Conservation (phyloP, 139 green algal genomes). For the Tetradesmus lagerheimii region DNA sequence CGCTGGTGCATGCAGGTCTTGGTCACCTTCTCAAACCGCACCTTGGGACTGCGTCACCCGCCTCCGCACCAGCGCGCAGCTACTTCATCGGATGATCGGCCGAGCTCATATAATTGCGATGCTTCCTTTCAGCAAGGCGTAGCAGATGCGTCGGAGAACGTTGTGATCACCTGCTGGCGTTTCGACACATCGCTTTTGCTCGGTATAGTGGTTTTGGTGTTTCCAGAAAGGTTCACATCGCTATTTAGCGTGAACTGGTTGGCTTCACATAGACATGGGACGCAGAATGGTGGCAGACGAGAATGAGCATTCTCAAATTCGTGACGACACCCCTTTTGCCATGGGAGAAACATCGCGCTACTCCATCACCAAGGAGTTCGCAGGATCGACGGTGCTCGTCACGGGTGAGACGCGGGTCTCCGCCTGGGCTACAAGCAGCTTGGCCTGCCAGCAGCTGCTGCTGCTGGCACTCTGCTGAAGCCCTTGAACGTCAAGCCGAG, state of each 20-base stretch:
- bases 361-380: constrained; percentile 13
- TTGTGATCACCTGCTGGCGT: background rate
- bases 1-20: background rate
- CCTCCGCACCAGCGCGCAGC: background rate
- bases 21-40: background rate
- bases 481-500: background rate
- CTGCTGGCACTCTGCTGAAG: background rate
- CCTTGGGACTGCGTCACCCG: background rate
- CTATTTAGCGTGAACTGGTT: background rate
- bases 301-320: background rate
- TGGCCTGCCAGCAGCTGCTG: background rate
- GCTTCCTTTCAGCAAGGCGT: background rate
- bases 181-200: background rate
- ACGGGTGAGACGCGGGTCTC: background rate
- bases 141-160: background rate
- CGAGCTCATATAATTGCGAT: background rate
- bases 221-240: too few species aligned
- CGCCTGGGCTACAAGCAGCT: background rate
- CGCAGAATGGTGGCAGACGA: background rate
- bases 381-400: constrained; percentile 23
- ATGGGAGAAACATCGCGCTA: background rate
- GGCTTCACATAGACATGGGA: background rate
- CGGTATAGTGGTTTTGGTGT: background rate
- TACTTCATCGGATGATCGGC: background rate
- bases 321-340: background rate